Conservation (phyloP, 140 eudicot species). For the Senecio squalidus region DNA sequence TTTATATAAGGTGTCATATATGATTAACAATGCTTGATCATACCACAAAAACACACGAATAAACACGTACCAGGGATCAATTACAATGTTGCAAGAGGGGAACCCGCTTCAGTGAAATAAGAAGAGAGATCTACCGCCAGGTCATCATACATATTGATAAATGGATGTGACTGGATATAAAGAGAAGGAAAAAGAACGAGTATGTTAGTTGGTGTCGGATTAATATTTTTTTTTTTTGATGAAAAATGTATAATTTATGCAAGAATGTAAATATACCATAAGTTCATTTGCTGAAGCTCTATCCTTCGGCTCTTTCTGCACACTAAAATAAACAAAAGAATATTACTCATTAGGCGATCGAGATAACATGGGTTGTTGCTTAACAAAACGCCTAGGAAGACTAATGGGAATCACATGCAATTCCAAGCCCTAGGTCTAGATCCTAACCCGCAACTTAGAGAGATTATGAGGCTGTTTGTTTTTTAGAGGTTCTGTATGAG, state of each 20-base stretch:
- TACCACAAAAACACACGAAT: not conserved
- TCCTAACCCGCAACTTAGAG: not conserved
- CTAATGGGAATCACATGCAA: not conserved
- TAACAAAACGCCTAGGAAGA: not conserved
- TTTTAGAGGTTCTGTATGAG: too few relatives aligned
- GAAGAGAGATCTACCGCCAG: slow-evolving; percentile 56
- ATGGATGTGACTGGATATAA: slow-evolving; percentile 71
- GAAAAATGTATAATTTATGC: not conserved
- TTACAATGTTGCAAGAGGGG: slow-evolving; percentile 87
- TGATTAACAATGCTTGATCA: too few relatives aligned
- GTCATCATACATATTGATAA: slow-evolving; percentile 68
- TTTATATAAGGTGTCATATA: too few relatives aligned
- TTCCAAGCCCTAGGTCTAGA: slow-evolving; percentile 3
- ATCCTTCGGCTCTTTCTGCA: slow-evolving; percentile 80
- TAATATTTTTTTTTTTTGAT: not conserved
- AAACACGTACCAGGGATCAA: slow-evolving; percentile 27
- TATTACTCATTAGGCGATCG: not conserved
- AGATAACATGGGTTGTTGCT: slow-evolving; percentile 3
- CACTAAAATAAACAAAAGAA: slow-evolving; percentile 36
- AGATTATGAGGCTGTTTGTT: too few relatives aligned
- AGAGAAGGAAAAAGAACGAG: slow-evolving; percentile 6
- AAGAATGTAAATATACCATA: slow-evolving; percentile 41
- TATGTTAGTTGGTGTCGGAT: slow-evolving; percentile 2
- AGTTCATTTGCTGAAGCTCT: slow-evolving; percentile 82
- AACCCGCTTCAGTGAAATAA: slow-evolving; percentile 79